Evolutionary conservation across 2,329 filamentous ascomycete species (phyloP).

Genomic region (Pseudogymnoascus sp.): DNA sequence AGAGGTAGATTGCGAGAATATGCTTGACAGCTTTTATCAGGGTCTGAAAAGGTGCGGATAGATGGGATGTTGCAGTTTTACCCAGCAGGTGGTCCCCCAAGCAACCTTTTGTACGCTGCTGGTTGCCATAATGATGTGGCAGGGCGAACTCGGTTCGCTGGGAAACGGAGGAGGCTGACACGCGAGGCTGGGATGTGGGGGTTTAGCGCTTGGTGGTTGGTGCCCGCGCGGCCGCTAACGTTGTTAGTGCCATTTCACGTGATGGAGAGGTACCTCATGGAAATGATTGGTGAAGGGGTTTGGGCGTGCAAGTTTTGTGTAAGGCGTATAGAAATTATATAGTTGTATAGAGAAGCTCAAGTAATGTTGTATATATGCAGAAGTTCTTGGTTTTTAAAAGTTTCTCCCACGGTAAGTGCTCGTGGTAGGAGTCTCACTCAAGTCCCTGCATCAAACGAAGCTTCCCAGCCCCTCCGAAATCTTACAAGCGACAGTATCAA

Average conservation of each 20-base stretch:
- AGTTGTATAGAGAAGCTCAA: not conserved
- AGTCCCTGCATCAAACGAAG: not conserved
- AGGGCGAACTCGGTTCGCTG: constrained; percentile 6
- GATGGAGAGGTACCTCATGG: not conserved
- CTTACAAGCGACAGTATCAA: not conserved
- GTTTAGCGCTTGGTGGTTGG: not conserved
- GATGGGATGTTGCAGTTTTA: constrained; percentile 7
- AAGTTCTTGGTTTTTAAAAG: not conserved
- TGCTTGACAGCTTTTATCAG: not conserved
- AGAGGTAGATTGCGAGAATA: not conserved
- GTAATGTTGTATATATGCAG: not conserved
- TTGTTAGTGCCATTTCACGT: not conserved
- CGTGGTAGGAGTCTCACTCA: not conserved
- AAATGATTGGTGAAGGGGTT: not conserved
- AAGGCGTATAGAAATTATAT: not conserved
- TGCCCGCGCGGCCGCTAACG: not conserved
- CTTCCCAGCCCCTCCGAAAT: not conserved
- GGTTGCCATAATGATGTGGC: constrained; percentile 7
- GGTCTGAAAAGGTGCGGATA: constrained; percentile 7
- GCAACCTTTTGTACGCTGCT: constrained; percentile 1
- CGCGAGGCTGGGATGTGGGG: constrained; percentile 7
- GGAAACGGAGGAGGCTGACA: constrained; percentile 7
- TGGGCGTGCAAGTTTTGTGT: not conserved
- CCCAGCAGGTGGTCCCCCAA: not conserved
- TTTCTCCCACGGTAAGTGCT: not conserved